Evolutionary conservation across 108 stramenopile genomes (phyloP).

Genomic region (Fistulifera pelliculosa): DNA sequence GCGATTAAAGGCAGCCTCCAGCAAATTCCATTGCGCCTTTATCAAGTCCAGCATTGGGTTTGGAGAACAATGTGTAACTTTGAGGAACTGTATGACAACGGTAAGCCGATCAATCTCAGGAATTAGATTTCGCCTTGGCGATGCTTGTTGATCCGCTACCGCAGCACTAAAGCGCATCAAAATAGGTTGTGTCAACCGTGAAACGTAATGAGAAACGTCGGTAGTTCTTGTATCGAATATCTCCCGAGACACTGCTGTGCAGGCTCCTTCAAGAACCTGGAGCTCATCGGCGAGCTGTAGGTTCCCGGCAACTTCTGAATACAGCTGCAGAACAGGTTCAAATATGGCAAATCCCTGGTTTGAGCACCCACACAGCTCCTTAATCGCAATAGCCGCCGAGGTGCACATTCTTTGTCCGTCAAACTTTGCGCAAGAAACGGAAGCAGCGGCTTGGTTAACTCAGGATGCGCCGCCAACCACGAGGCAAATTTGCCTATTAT

Average conservation of each 20-base stretch:
- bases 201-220: slow-evolving; percentile 27
- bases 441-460: slow-evolving; percentile 61
- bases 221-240: slow-evolving; percentile 25
- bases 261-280: slow-evolving; percentile 84
- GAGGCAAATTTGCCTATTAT: slow-evolving; percentile 79
- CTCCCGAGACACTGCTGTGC: slow-evolving; percentile 62
- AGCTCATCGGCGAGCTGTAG: slow-evolving; percentile 77
- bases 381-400: slow-evolving; percentile 78
- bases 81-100: slow-evolving; percentile 52
- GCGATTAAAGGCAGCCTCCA: slow-evolving; percentile 53
- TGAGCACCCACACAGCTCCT: slow-evolving; percentile 71
- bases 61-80: slow-evolving; percentile 14
- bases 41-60: slow-evolving; percentile 59
- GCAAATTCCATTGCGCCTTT: slow-evolving; percentile 69
- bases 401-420: slow-evolving; percentile 55
- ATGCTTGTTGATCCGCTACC: slow-evolving; percentile 24
- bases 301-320: slow-evolving; percentile 41
- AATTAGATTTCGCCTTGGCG: slow-evolving; percentile 37
- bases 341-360: slow-evolving; percentile 50
- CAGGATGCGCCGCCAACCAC: slow-evolving; percentile 72
- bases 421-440: slow-evolving; percentile 79
- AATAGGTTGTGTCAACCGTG: slow-evolving; percentile 73
- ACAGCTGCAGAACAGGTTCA: slow-evolving; percentile 75
- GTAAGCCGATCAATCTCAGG: slow-evolving; percentile 82
- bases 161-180: slow-evolving; percentile 43